Percentiles rank a stretch among this genome's conserved stretches.
phyloP scores from a whole-genome alignment of 2,329 filamentous ascomycete species.

The Monosporascus sp. region DNA sequence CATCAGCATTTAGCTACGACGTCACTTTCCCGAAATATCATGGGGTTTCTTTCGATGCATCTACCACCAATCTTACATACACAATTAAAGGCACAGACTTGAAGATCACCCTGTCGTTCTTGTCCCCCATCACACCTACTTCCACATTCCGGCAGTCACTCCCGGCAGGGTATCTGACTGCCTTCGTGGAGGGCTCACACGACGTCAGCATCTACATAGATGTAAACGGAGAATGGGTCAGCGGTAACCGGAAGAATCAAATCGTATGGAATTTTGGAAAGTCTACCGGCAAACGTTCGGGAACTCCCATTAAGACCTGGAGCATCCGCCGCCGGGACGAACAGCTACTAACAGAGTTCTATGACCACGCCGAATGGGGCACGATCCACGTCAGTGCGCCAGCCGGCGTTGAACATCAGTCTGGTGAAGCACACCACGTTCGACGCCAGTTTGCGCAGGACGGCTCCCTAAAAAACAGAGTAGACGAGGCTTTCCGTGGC shows the following conservation, averaged over 20 bases:
- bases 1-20: slow-evolving; percentile 25
- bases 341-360: slow-evolving; percentile 67
- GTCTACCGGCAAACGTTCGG: slow-evolving; percentile 25
- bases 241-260: slow-evolving; percentile 62
- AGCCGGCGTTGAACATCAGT: slow-evolving; percentile 61
- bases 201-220: slow-evolving; percentile 63
- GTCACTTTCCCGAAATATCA: slow-evolving; percentile 37
- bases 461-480: slow-evolving; percentile 59
- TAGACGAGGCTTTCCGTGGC: slow-evolving; percentile 61
- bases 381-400: slow-evolving; percentile 72
- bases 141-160: slow-evolving; percentile 76
- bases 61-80: slow-evolving; percentile 45
- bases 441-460: slow-evolving; percentile 65
- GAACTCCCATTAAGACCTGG: slow-evolving; percentile 57
- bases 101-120: slow-evolving; percentile 46
- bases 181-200: slow-evolving; percentile 62
- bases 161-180: slow-evolving; percentile 73
- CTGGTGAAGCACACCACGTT: slow-evolving; percentile 60
- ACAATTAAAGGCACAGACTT: slow-evolving; percentile 28
- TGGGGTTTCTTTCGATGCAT: slow-evolving; percentile 43
- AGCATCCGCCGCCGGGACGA: slow-evolving; percentile 55
- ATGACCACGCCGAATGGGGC: slow-evolving; percentile 79
- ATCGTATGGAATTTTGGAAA: slow-evolving; percentile 65
- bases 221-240: slow-evolving; percentile 76
- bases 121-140: slow-evolving; percentile 76